Evolutionary conservation across 2,329 filamentous ascomycete genomes (phyloP).

Genomic region (Coleophoma eucalyptorum): DNA sequence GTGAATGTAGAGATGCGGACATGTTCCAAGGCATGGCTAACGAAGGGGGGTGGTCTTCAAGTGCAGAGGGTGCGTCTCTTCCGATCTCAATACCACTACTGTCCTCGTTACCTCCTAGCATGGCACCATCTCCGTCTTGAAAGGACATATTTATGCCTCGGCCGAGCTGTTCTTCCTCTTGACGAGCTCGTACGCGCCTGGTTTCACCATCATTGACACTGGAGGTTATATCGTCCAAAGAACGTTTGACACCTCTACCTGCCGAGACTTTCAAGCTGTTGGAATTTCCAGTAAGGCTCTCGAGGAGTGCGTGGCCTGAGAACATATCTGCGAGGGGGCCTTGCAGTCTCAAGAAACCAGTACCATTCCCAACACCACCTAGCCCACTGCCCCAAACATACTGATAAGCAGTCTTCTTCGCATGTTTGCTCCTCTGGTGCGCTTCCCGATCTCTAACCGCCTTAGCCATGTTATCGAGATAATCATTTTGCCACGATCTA

Average conservation of each 20-base stretch:
- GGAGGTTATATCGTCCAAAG: slow-evolving; percentile 1
- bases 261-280: background rate
- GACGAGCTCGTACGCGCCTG: slow-evolving; percentile 32
- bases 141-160: slow-evolving; percentile 15
- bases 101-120: slow-evolving; percentile 34
- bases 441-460: slow-evolving; percentile 38
- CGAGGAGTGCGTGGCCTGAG: slow-evolving; percentile 49
- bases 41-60: slow-evolving; percentile 61
- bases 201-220: slow-evolving; percentile 14
- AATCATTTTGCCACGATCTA: slow-evolving; percentile 52
- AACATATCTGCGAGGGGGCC: slow-evolving; percentile 53
- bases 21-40: slow-evolving; percentile 69
- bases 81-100: slow-evolving; percentile 65
- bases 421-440: slow-evolving; percentile 36
- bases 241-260: slow-evolving; percentile 13
- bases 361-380: slow-evolving; percentile 44
- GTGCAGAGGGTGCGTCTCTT: slow-evolving; percentile 60
- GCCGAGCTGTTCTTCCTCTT: slow-evolving; percentile 30
- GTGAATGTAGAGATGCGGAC: slow-evolving; percentile 49
- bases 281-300: slow-evolving; percentile 20
- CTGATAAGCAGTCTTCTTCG: slow-evolving; percentile 59
- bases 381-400: slow-evolving; percentile 57
- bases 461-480: slow-evolving; percentile 55
- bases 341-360: slow-evolving; percentile 31
- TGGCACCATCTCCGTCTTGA: slow-evolving; percentile 29